These are phyloP conservation scores for Mortierella sp. DNA, from an alignment of 371 early-diverging fungal species.

Conservation along the genomic window DNA sequence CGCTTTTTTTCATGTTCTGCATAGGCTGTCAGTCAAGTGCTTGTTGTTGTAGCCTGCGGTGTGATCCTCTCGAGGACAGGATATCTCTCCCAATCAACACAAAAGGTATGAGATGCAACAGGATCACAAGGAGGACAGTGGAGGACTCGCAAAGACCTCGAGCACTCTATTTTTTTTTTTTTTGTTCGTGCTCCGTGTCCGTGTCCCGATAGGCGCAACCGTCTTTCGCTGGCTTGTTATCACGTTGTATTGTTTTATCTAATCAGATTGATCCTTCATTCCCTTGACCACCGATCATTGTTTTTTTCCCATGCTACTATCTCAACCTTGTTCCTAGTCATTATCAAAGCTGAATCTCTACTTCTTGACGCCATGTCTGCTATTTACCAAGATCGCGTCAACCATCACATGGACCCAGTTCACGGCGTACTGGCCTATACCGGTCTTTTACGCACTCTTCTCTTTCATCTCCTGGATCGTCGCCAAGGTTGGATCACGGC, in stretches of 20 bases:
- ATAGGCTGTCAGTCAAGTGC: conserved; percentile 73
- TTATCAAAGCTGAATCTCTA: conserved; percentile 75
- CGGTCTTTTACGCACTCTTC: conserved; percentile 68
- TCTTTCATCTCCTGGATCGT: conserved; percentile 60
- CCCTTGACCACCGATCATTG: not conserved
- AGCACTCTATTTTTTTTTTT: too few species aligned
- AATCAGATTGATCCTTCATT: conserved; percentile 7
- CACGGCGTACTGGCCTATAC: conserved; percentile 78
- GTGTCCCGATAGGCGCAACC: not conserved
- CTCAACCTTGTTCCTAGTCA: conserved; percentile 63
- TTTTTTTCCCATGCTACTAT: too few species aligned
- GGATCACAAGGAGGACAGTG: too few species aligned
- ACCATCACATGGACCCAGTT: conserved; percentile 67
- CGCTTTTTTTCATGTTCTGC: too few species aligned
- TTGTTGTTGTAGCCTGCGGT: conserved; percentile 65
- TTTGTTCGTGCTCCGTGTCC: not conserved
- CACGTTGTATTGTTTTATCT: not conserved
- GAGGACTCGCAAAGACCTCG: too few species aligned
- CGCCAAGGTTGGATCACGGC: conserved; percentile 58
- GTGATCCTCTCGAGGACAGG: conserved; percentile 59
- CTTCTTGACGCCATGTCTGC: conserved; percentile 80
- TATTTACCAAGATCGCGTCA: conserved; percentile 78
- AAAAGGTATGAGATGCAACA: too few species aligned
- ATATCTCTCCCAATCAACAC: conserved; percentile 61
- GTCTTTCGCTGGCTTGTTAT: not conserved